Conservation (phyloP, 306 rosid genomes). For the Senna tora region DNA sequence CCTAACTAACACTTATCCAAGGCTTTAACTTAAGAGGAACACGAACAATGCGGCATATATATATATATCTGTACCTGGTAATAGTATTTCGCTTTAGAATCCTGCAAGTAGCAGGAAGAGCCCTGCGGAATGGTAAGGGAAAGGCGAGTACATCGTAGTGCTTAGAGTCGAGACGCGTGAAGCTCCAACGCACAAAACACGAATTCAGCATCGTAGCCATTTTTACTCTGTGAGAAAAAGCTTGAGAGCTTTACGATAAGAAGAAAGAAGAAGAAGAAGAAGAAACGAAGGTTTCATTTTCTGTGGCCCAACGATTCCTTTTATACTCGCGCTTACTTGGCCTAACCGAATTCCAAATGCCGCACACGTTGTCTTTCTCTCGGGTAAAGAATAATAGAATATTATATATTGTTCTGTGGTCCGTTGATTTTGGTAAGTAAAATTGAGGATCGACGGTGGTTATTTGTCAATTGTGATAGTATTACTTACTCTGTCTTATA, state of each 20-base stretch:
- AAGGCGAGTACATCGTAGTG: slow-evolving; percentile 31
- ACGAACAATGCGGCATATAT: no score
- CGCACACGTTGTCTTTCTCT: no score
- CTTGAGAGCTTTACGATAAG: background rate
- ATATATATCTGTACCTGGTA: no score
- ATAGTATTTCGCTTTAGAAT: slow-evolving; percentile 42
- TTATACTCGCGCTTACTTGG: background rate
- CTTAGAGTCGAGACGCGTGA: slow-evolving; percentile 41
- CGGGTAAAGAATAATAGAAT: no score
- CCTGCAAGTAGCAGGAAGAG: slow-evolving; percentile 59
- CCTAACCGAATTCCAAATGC: no score
- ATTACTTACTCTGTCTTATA: no score
- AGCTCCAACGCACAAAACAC: slow-evolving; percentile 55
- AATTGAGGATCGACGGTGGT: no score
- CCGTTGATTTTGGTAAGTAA: no score
- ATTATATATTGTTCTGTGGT: no score
- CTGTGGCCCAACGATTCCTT: background rate
- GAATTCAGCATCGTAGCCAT: slow-evolving; percentile 68
- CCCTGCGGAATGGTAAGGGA: slow-evolving; percentile 38
- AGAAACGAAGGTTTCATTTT: background rate
- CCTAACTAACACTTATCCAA: background rate
- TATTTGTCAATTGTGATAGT: no score
- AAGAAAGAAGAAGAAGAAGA: no score
- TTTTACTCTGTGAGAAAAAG: background rate
- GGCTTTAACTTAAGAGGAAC: background rate